A percentile compares a stretch with the other conserved stretches of the same genome.
Evolutionary conservation across 208 protist species (phyloP).

Genomic region (Leishmania major): DNA sequence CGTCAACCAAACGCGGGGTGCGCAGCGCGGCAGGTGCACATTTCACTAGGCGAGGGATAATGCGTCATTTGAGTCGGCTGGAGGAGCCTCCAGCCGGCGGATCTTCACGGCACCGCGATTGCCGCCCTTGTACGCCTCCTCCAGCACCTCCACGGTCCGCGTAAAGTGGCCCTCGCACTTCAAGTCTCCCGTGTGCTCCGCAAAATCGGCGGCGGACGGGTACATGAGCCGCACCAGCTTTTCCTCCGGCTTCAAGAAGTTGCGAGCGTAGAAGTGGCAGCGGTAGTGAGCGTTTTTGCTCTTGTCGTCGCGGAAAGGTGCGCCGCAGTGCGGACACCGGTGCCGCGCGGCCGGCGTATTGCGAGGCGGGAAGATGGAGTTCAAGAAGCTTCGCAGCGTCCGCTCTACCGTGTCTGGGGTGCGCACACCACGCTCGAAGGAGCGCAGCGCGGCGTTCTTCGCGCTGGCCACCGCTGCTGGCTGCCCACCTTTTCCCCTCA

Average conservation of each 20-base stretch:
- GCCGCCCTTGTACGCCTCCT: conserved; percentile 51
- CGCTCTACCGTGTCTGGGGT: conserved; percentile 44
- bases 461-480: neutral
- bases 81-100: conserved; percentile 33
- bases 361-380: conserved; percentile 60
- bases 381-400: conserved; percentile 60
- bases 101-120: conserved; percentile 40
- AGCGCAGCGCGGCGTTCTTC: conserved; percentile 22
- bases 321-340: conserved; percentile 73
- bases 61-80: conserved; percentile 3
- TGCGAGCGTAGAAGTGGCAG: conserved; percentile 75
- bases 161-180: conserved; percentile 42
- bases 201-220: conserved; percentile 59
- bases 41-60: neutral
- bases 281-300: conserved; percentile 78
- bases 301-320: conserved; percentile 44
- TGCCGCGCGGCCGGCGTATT: conserved; percentile 31
- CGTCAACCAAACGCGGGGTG: neutral
- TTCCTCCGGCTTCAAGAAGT: conserved; percentile 51
- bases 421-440: conserved; percentile 29
- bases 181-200: conserved; percentile 42
- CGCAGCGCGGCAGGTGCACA: neutral
- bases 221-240: conserved; percentile 78
- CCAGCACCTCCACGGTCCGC: conserved; percentile 39
- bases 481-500: neutral